phyloP scores from a whole-genome alignment of 345 rosid genomes.

The Ceriops zippeliana region DNA sequence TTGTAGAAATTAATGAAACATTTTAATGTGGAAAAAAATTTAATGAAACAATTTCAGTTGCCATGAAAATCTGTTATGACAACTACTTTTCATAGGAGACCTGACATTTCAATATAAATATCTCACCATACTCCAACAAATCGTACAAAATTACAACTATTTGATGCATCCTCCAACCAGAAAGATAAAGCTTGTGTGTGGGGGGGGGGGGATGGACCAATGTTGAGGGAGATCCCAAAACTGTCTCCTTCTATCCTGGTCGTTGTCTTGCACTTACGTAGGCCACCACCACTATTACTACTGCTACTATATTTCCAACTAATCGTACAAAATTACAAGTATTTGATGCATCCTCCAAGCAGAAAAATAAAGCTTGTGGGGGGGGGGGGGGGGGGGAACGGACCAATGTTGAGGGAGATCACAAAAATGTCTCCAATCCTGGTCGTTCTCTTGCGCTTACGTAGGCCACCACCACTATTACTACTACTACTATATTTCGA shows the following conservation, averaged over 20 bases:
- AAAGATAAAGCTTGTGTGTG: conserved; percentile 40
- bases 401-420: conserved; percentile 47
- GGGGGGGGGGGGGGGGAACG: conserved; percentile 20
- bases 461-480: neutral
- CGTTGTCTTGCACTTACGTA: conserved; percentile 9
- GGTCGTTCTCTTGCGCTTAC: conserved; percentile 19
- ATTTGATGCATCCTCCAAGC: conserved; percentile 34
- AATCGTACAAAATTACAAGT: conserved; percentile 23
- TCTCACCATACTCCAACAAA: conserved; percentile 12
- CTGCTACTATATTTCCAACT: neutral
- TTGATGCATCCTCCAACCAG: conserved; percentile 34
- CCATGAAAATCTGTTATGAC: neutral
- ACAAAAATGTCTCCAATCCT: conserved; percentile 55
- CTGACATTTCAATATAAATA: conserved; percentile 6
- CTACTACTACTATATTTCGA: conserved; percentile 7
- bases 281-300: conserved; percentile 3
- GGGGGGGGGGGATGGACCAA: conserved; percentile 32
- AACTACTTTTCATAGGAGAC: neutral
- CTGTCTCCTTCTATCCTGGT: conserved; percentile 44
- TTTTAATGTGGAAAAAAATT: too few relatives aligned
- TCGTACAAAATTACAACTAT: conserved; percentile 18
- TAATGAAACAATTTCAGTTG: too few relatives aligned
- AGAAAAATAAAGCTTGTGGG: conserved; percentile 41
- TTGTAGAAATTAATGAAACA: too few relatives aligned
- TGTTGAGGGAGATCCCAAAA: conserved; percentile 58